Base-by-base conservation (phyloP, 352 stramenopile species). In the Phytophthora rubi region DNA sequence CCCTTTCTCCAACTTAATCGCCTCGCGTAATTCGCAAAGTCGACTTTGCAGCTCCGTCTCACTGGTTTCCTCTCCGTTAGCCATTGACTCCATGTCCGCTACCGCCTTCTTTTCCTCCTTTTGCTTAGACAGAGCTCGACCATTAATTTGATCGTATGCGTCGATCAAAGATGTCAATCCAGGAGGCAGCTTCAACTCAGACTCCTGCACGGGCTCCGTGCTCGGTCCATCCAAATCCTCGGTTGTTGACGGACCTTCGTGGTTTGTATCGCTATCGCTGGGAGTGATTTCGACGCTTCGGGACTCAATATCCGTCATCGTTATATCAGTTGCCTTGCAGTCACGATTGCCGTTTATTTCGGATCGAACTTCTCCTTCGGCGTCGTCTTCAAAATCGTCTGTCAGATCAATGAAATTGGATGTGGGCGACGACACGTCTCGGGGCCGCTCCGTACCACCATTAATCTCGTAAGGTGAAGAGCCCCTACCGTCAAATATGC, bases 131-230 rank as follows among this genome's bases (percentile, higher is more conserved):
- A 71, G 59, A 42, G 65, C 71, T 55, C 70, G 18, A 26, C 67
- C 56, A 35, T 81, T 80, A 7, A 79, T 23, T 52, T 61, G 23
- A 56, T 82, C 69, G 62, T 80, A 82, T 16, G 63, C 59, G 21
- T 35, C 53, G 6, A 73, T 42, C 37, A 72, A 49, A 2, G 30
- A n/a, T 21, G 8, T 16, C 53, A 68, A n/a, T 15, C 45, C 32
- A n/a, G 42, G 42, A 21, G 6, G 16, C 21, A 39, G 15, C 44
- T 70, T 64, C 33, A 51, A 33, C 48, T 72, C 59, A 12, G 51
- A 16, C 15, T 44, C 59, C 33, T 52, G 30, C 21, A 18, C 6
- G 6, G 30, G 13, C 18, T 51, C 26, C 6, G 53, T 23, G 15
- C 4, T 53, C 28, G n/a, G 44, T 3, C 57, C 47, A 52, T 58